phyloP scores from a whole-genome alignment of 768 basidiomycete species.

The Pleurotus ostreatus region DNA sequence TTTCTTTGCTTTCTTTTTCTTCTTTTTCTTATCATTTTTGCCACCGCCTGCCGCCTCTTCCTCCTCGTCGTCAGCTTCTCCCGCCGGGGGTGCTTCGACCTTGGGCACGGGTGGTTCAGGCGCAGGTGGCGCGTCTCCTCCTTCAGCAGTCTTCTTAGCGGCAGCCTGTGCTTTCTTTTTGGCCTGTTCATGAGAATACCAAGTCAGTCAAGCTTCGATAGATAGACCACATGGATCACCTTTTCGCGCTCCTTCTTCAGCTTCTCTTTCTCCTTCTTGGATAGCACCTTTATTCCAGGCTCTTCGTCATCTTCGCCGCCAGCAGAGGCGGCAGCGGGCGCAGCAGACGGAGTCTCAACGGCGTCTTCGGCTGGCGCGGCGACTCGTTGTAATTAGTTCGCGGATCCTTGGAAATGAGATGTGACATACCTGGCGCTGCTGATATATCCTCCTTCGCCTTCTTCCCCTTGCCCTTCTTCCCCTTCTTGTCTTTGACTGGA shows the following conservation, averaged over 20 bases:
- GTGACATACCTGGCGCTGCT: neutral
- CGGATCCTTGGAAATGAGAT: neutral
- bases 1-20: constrained; percentile 78
- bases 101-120: constrained; percentile 16
- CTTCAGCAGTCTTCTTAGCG: constrained; percentile 62
- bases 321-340: constrained; percentile 22
- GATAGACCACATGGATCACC: constrained; percentile 35
- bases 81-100: constrained; percentile 24
- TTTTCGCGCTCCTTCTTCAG: constrained; percentile 97
- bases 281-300: constrained; percentile 62
- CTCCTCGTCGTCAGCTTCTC: constrained; percentile 63
- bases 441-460: constrained; percentile 32
- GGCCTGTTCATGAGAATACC: constrained; percentile 44
- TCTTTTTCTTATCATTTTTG: constrained; percentile 66
- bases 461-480: constrained; percentile 55
- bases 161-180: constrained; percentile 95
- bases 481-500: constrained; percentile 57
- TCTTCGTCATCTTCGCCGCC: constrained; percentile 36
- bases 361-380: constrained; percentile 12
- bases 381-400: neutral
- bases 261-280: constrained; percentile 96
- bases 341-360: constrained; percentile 12
- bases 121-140: constrained; percentile 20
- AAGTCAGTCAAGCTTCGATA: constrained; percentile 4
- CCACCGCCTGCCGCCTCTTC: constrained; percentile 55